These are phyloP conservation scores for Lentinula novae-zelandiae DNA, from an alignment of 1,284 basidiomycete species.

Conservation along the genomic window DNA sequence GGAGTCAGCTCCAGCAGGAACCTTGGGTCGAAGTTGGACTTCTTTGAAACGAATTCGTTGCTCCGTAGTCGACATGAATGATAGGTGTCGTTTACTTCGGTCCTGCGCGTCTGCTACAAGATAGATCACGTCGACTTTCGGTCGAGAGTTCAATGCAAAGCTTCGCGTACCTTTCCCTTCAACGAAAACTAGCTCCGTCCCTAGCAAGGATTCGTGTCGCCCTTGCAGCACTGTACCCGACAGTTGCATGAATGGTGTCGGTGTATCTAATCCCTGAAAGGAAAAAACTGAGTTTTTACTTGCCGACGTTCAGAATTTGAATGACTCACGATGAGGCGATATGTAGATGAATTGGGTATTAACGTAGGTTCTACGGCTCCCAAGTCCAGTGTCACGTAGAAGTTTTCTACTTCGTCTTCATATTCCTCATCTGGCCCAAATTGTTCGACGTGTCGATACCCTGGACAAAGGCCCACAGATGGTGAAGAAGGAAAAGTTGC, in stretches of 20 bases:
- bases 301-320: background rate
- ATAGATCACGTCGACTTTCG: background rate
- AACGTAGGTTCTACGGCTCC: constrained; percentile 69
- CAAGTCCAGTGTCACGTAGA: constrained; percentile 70
- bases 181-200: constrained; percentile 70
- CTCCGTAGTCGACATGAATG: constrained; percentile 54
- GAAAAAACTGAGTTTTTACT: background rate
- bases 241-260: constrained; percentile 69
- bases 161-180: constrained; percentile 49
- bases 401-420: constrained; percentile 57
- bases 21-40: constrained; percentile 48
- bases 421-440: constrained; percentile 62
- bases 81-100: constrained; percentile 42
- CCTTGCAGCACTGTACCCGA: constrained; percentile 72
- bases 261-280: constrained; percentile 66
- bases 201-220: constrained; percentile 57
- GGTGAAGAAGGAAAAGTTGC: background rate
- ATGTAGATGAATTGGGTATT: constrained; percentile 62
- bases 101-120: constrained; percentile 35
- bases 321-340: constrained; percentile 64
- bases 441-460: constrained; percentile 57
- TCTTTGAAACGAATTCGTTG: constrained; percentile 64
- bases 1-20: background rate
- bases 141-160: background rate
- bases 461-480: constrained; percentile 28